Base-by-base conservation (phyloP, 805 yeast genomes). In the Schizosaccharomyces osmophilus region DNA sequence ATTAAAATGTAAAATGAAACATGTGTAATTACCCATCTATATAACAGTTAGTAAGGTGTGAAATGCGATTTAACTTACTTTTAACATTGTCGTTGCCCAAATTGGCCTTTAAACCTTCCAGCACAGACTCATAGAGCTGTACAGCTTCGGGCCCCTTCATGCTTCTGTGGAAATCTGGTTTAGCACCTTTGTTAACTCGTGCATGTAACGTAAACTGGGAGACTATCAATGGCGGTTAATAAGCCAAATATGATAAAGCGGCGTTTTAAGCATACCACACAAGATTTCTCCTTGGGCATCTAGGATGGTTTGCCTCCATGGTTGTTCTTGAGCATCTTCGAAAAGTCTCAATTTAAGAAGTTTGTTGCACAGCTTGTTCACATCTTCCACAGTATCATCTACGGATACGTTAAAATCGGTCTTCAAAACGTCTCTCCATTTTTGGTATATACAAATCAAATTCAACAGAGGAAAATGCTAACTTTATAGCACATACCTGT, bases 181-280 rank as follows among this genome's bases (percentile, higher is more conserved):
- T 90, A 0, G 95, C 78, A 13, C 97, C 97, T 70, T 93, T 93
- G 65, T 81, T 84, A 24, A 93, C 80, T 54, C 79, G 84, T 0
- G 87, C 98, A 70, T 84, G 81, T 51, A 93, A 74, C 0, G 98
- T 93, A 73, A 93, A 93, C 69, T 93, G 98, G 1, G 96, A 87
- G 0, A 93, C 60, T 57, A 54, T 3, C 32, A 19, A 51, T 51
- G 19, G 36, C 42, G 8, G 57, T 29, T 29, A 19, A 2, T 4
- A 61, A 26, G 4, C 13, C 31, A 5, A 59, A 8, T 55, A 15
- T 24, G 22, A 6, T 24, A 6, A 24, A 48, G 67, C 55, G 17
- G 15, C 4, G 5, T 19, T 11, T 22, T 5, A 22, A 19, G 22
- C 75, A 24, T 64, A 73, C 76, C 75, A 1, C 94, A 84, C 6